These are phyloP conservation scores for Rosa rugosa DNA, from an alignment of 306 rosid species.

Conservation along the genomic window DNA sequence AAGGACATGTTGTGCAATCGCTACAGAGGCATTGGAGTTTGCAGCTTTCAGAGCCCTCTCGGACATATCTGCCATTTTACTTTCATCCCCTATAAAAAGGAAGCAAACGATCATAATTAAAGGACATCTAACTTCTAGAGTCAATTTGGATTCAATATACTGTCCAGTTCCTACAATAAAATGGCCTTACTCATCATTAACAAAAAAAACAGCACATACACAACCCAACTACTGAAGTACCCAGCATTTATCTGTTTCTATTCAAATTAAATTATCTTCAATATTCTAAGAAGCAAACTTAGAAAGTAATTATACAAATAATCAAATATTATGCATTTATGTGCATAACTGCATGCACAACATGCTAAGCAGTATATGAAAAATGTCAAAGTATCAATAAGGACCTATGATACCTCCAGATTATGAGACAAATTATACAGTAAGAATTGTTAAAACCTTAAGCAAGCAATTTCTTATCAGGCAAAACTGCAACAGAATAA, in stretches of 20 bases:
- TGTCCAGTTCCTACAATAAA: neutral
- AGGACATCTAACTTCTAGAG: neutral
- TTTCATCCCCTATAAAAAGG: slow-evolving; percentile 51
- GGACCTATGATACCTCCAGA: neutral
- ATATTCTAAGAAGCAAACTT: neutral
- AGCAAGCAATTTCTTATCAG: neutral
- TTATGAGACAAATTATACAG: neutral
- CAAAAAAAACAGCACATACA: neutral
- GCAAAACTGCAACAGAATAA: slow-evolving; percentile 3
- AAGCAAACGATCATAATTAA: neutral
- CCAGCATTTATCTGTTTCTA: too few species aligned
- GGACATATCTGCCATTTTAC: slow-evolving; percentile 65
- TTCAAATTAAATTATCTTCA: neutral
- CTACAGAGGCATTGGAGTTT: slow-evolving; percentile 55
- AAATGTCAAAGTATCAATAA: neutral
- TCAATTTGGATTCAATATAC: neutral
- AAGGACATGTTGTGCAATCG: slow-evolving; percentile 58
- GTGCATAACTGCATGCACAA: neutral
- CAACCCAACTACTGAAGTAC: neutral
- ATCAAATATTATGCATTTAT: too few species aligned
- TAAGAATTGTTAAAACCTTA: neutral
- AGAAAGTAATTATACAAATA: neutral
- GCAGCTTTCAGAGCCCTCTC: slow-evolving; percentile 74
- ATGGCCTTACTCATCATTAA: neutral
- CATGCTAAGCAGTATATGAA: neutral